These are phyloP conservation scores for Pterocarpus santalinus DNA, from an alignment of 306 rosid species.

Conservation along the genomic window DNA sequence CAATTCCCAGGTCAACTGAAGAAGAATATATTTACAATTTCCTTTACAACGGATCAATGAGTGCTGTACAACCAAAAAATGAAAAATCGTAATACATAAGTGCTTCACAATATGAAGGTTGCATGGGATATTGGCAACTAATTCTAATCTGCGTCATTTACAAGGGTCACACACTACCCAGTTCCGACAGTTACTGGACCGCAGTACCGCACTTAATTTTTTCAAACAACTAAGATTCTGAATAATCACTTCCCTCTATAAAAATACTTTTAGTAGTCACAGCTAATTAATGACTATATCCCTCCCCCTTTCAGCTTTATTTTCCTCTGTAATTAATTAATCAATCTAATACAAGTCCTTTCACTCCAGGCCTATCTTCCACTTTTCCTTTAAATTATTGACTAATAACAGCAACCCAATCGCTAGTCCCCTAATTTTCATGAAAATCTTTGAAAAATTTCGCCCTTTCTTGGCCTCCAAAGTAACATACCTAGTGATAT, in stretches of 20 bases:
- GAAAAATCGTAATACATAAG: background rate
- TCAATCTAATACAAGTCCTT: conserved; percentile 25
- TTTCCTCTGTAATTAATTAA: background rate
- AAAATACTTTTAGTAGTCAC: conserved; percentile 18
- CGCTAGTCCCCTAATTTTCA: background rate
- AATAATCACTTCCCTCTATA: conserved; percentile 24
- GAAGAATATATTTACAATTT: conserved; percentile 50
- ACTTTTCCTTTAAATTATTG: background rate
- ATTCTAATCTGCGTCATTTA: background rate
- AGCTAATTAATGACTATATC: conserved; percentile 18
- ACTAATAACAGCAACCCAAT: conserved; percentile 1
- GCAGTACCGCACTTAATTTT: conserved; percentile 8
- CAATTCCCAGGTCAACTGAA: conserved; percentile 28
- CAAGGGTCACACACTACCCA: conserved; percentile 26
- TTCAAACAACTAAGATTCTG: conserved; percentile 30
- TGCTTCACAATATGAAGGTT: background rate
- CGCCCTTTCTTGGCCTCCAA: background rate
- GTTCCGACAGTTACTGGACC: background rate
- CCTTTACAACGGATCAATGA: conserved; percentile 37
- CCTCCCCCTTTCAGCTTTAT: conserved; percentile 29
- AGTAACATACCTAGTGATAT: conserved; percentile 57
- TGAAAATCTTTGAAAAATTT: background rate
- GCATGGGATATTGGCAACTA: conserved; percentile 7
- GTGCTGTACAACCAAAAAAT: conserved; percentile 37
- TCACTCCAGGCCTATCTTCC: conserved; percentile 13